Evolutionary conservation across 441 rosid species (phyloP).

Genomic region (Erysimum cheiri): DNA sequence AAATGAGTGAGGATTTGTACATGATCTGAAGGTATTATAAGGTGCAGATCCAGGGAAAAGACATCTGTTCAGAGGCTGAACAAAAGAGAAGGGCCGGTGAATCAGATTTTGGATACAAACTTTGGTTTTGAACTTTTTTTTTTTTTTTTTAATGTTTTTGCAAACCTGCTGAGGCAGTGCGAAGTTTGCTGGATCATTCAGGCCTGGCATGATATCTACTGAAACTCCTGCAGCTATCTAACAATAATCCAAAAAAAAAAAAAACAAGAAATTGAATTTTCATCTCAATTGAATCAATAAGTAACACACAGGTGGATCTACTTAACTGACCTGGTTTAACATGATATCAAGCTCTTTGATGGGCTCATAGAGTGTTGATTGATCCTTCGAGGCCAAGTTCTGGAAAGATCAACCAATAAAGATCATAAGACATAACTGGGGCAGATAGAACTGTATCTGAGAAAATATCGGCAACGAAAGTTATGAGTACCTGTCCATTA

Average conservation of each 20-base stretch:
- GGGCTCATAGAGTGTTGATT: slow-evolving; percentile 77
- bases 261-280: slow-evolving; percentile 13
- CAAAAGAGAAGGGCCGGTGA: slow-evolving; percentile 31
- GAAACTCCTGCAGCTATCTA: slow-evolving; percentile 93
- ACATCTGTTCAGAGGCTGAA: slow-evolving; percentile 87
- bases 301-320: slow-evolving; percentile 6
- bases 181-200: slow-evolving; percentile 90
- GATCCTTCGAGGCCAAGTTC: slow-evolving; percentile 87
- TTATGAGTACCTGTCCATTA: slow-evolving; percentile 68
- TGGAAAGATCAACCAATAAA: slow-evolving; percentile 46
- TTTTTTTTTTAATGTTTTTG: slow-evolving; percentile 2
- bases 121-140: not conserved
- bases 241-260: slow-evolving; percentile 31
- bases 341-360: slow-evolving; percentile 85
- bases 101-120: slow-evolving; percentile 22
- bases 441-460: slow-evolving; percentile 9
- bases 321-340: slow-evolving; percentile 73
- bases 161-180: slow-evolving; percentile 94
- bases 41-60: slow-evolving; percentile 90
- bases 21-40: slow-evolving; percentile 87
- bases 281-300: slow-evolving; percentile 4
- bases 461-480: slow-evolving; percentile 1
- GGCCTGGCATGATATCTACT: slow-evolving; percentile 95
- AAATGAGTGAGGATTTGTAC: slow-evolving; percentile 96
- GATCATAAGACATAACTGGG: slow-evolving; percentile 23